Evolutionary conservation across 345 rosid genomes (phyloP).

Genomic region (Erucastrum elatum): DNA sequence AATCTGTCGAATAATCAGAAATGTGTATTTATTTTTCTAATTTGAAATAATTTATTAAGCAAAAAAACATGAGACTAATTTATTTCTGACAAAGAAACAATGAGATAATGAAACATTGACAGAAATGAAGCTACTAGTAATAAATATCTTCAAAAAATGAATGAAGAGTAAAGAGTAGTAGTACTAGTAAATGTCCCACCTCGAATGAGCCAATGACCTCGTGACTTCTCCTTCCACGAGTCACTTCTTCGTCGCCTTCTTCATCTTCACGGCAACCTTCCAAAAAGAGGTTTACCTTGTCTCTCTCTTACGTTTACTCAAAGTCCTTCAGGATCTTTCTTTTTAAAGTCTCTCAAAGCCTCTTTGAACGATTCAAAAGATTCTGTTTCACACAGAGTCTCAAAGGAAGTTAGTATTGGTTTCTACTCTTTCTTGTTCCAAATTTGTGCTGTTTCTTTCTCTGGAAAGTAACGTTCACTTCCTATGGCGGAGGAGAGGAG

Average conservation of each 20-base stretch:
- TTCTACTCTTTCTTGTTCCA: neutral
- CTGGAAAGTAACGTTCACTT: neutral
- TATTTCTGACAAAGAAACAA: neutral
- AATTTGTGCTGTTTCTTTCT: neutral
- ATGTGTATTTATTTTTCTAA: neutral
- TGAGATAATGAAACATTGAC: neutral
- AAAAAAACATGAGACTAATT: neutral
- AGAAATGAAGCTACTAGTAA: neutral
- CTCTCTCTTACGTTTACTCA: neutral
- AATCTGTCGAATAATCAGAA: neutral
- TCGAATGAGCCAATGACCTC: neutral
- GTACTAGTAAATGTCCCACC: neutral
- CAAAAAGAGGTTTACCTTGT: neutral
- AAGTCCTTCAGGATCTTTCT: neutral
- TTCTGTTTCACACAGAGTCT: neutral
- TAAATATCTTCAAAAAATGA: neutral
- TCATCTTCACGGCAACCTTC: neutral
- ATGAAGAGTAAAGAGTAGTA: neutral
- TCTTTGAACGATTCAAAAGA: neutral
- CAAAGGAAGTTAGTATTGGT: neutral
- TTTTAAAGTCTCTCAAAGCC: neutral
- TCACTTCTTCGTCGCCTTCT: neutral
- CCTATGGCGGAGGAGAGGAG: slow-evolving; percentile 75
- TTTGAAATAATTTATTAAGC: neutral
- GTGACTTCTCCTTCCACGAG: neutral